phyloP scores from a whole-genome alignment of 331 rosid species.

The Phaseolus coccineus region DNA sequence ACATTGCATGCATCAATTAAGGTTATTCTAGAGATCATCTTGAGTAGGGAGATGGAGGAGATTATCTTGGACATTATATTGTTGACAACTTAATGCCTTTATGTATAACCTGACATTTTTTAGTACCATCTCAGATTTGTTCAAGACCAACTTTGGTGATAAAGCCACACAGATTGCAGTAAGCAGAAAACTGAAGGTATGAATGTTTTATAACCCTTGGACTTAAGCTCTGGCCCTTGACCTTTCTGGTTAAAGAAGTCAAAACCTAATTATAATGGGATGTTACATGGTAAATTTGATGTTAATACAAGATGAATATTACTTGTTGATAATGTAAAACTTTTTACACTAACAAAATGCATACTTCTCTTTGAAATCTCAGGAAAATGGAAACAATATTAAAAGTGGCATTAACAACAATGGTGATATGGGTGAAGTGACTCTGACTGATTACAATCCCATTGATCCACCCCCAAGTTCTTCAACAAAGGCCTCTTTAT shows the following conservation, averaged over 20 bases:
- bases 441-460: constrained; percentile 70
- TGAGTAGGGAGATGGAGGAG: too few species aligned
- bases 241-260: not conserved
- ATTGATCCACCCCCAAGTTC: constrained; percentile 76
- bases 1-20: constrained; percentile 31
- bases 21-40: too few species aligned
- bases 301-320: not conserved
- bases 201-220: constrained; percentile 22
- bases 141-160: constrained; percentile 41
- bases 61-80: not conserved
- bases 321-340: not conserved
- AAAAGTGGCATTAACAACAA: constrained; percentile 19
- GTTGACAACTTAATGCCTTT: not conserved
- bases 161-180: constrained; percentile 33
- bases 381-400: constrained; percentile 50
- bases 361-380: constrained; percentile 35
- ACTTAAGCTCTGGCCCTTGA: not conserved
- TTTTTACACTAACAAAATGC: not conserved
- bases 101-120: not conserved
- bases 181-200: constrained; percentile 76
- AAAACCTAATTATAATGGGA: not conserved
- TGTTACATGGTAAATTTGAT: not conserved
- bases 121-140: constrained; percentile 47
- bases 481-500: constrained; percentile 59
- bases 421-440: constrained; percentile 30